Base-by-base conservation (phyloP, 2,329 filamentous ascomycete species). In the Emericellopsis cladophorae region DNA sequence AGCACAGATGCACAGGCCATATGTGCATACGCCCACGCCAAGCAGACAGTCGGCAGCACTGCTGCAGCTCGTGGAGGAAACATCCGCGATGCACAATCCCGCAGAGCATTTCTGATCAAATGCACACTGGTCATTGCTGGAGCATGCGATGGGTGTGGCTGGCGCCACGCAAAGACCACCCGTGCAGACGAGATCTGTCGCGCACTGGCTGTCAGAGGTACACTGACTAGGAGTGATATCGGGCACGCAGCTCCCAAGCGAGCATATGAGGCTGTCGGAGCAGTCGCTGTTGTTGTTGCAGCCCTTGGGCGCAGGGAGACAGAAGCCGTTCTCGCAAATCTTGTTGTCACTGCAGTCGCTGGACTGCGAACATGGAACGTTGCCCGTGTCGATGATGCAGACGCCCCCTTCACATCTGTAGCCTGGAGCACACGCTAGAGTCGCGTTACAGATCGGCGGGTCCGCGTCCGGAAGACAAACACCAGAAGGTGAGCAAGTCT, bases 1-100 rank as follows among this genome's bases (percentile, higher is more conserved):
- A 7, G 31, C 18, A n/a, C 47, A 49, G 4, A 39, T 24, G 32
- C 47, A 49, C 15, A 48, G 40, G 31, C 47, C 47, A 2, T 42
- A 26, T 6, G 39, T 22, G 33, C 47, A 49, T 5, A 49, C 35
- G 2, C 45, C 43, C 4, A 40, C 14, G 2, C 37, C 36, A 2
- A 48, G 22, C 1, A 44, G 37, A 31, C 47, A 49, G 37, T 49
- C 47, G n/a, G 15, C 7, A 11, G n/a, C 15, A 4, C 15, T 24
- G 10, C 15, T 18, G 38, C 38, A 40, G 29, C 16, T 32, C 26
- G 24, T 15, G 33, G 33, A 35, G 33, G 33, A 16, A 5, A 35
- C 5, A 8, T n/a, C 14, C 8, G 8, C 18, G 18, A 16, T 35
- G n/a, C 33, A 35, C 33, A 10, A 9, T n/a, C 33, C 33, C 18